Evolutionary conservation across 331 rosid genomes (phyloP), one percentile per base, ranked within the genome.

Genomic region (Cydonia oblonga): DNA sequence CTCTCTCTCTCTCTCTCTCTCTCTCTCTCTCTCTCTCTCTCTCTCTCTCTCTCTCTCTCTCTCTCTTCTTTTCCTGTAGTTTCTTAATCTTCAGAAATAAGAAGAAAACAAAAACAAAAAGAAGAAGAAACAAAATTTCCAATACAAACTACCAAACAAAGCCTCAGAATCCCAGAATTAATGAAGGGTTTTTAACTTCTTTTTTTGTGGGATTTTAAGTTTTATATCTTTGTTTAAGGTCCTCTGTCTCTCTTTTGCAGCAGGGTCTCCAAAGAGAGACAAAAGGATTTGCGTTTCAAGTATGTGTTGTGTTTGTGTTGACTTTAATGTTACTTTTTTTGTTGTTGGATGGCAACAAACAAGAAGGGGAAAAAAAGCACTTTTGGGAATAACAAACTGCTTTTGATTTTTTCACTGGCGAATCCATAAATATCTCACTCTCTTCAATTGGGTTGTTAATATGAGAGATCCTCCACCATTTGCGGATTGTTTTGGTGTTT

Each of bases 241-340:
- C 4, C 68, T 44, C 5, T 60, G 68, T 46, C 76, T 72, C 76
- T 42, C 76, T 72, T 72, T 14, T 19, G 57, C 68, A 72, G 68
- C 51, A 52, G 44, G 56, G 29, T 60, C 9, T 6, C 25, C 44
- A 56, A 71, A 25, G 58, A 25, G 68, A 72, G 76, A 72, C 60
- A 26, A 7, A 33, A 72, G 32, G 59, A 30, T 35, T 19, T 23
- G 46, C 14, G 44, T 42, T 60, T 46, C 20, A 25, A 23, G 58
- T 71, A 38, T 59, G 54, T 49, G 54, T 49, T 12, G 60, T 25
- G 46, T 16, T 40, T 40, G n/a, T 72, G 18, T 25, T 40, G 38
- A 71, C 59, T 26, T 42, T 60, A 13, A n/a, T 60, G 68, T 26
- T 9, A 33, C 14, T 26, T 10, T 40, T 20, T 28, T 42, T 72